Percentiles rank a stretch among this genome's conserved stretches.
These are phyloP conservation scores for Lobosporangium transversale DNA, from an alignment of 192 early-diverging fungal genomes.

Conservation along the genomic window DNA sequence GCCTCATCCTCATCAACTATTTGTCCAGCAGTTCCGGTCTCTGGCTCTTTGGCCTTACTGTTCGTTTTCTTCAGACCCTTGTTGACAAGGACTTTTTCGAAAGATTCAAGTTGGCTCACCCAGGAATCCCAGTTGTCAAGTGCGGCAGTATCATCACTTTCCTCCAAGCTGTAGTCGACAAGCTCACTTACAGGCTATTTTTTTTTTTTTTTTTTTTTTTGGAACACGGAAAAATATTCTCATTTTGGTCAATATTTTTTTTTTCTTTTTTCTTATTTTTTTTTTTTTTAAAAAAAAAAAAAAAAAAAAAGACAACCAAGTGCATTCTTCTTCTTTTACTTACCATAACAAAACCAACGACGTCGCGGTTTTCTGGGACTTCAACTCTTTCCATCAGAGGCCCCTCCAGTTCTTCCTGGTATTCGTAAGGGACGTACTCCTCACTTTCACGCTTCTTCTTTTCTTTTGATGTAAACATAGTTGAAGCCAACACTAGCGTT, in stretches of 20 bases:
- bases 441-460: conserved; percentile 30
- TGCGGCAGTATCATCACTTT: conserved; percentile 8
- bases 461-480: conserved; percentile 6
- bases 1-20: background rate
- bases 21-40: conserved; percentile 6
- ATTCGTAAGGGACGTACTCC: conserved; percentile 45
- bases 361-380: conserved; percentile 28
- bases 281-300: background rate
- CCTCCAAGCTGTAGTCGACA: conserved; percentile 2
- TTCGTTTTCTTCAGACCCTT: conserved; percentile 43
- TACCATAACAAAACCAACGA: conserved; percentile 44
- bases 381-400: conserved; percentile 46
- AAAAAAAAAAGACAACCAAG: background rate
- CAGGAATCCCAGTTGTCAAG: conserved; percentile 53
- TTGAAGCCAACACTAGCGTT: background rate
- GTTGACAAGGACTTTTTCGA: conserved; percentile 40
- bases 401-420: conserved; percentile 43
- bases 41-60: conserved; percentile 12
- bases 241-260: background rate
- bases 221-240: background rate
- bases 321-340: background rate
- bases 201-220: no score
- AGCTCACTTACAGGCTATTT: conserved; percentile 29
- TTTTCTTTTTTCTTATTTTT: no score
- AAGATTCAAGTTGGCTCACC: conserved; percentile 49